Conservation (phyloP, 2,329 filamentous ascomycete species). For the Colletotrichum liriopes region DNA sequence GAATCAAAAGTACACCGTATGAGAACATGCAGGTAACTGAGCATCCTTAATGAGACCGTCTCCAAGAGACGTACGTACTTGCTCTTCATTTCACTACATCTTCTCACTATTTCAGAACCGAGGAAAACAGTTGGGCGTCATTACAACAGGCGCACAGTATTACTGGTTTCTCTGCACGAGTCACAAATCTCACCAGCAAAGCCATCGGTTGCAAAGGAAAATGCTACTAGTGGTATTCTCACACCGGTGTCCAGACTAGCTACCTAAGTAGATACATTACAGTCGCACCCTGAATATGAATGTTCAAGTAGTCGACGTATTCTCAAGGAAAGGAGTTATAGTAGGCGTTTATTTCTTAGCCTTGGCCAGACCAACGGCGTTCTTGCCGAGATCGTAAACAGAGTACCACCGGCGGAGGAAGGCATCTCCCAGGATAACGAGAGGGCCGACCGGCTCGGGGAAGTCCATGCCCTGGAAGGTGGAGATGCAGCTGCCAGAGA, state of each 20-base stretch:
- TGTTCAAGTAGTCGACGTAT: constrained; percentile 12
- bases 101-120: too few species aligned
- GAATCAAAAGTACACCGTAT: background rate
- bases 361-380: constrained; percentile 90
- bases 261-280: constrained; percentile 39
- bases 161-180: background rate
- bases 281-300: constrained; percentile 24
- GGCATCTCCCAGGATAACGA: constrained; percentile 94
- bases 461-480: constrained; percentile 98
- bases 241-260: constrained; percentile 40
- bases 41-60: too few species aligned
- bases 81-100: too few species aligned
- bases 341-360: constrained; percentile 69
- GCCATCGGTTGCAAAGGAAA: background rate
- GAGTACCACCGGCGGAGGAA: constrained; percentile 93
- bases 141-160: background rate
- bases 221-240: constrained; percentile 42
- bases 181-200: background rate
- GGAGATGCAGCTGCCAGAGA: constrained; percentile 96
- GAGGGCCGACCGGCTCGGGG: constrained; percentile 88
- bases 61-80: too few species aligned
- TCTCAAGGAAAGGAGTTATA: constrained; percentile 23
- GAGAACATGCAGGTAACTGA: too few species aligned
- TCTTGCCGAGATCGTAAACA: constrained; percentile 94
- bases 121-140: background rate